These are phyloP conservation scores for Rhodotorula babjevae DNA, from an alignment of 768 basidiomycete genomes.

Conservation along the genomic window DNA sequence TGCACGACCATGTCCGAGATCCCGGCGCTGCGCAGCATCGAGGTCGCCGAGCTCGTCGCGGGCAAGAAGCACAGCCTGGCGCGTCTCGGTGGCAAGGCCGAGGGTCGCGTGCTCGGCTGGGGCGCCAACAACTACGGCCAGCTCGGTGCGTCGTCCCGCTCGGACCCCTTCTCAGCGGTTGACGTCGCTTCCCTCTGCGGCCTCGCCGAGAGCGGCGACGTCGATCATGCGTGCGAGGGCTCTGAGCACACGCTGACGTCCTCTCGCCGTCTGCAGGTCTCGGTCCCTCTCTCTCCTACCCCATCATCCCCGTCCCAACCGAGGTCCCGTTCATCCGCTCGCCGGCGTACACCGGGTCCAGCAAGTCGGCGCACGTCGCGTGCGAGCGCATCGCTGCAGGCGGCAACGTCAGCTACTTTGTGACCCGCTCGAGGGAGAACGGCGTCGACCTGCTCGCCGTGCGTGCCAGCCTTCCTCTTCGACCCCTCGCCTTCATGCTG, in stretches of 20 bases:
- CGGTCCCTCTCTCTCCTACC: constrained; percentile 18
- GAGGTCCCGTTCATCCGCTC: constrained; percentile 46
- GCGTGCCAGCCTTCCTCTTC: not conserved
- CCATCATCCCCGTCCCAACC: constrained; percentile 44
- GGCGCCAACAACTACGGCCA: constrained; percentile 85
- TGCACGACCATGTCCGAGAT: constrained; percentile 70
- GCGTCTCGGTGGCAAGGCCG: constrained; percentile 52
- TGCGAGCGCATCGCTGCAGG: constrained; percentile 29
- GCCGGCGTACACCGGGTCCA: constrained; percentile 44
- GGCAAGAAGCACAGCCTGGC: constrained; percentile 70
- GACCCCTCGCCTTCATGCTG: not conserved
- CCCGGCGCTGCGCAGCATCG: constrained; percentile 62
- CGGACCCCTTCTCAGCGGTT: not conserved
- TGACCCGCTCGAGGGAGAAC: constrained; percentile 10
- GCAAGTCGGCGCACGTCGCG: constrained; percentile 33
- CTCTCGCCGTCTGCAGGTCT: constrained; percentile 7
- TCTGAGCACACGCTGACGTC: not conserved
- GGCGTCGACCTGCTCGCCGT: constrained; percentile 29
- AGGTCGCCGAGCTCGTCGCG: constrained; percentile 65
- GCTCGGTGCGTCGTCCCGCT: constrained; percentile 61
- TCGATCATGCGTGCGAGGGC: not conserved
- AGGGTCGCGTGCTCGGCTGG: constrained; percentile 76
- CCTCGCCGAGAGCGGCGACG: no score
- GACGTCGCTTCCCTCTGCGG: no score
- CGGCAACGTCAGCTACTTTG: constrained; percentile 33